Conservation (phyloP, 108 stramenopile species). For the Skeletonema tropicum region DNA sequence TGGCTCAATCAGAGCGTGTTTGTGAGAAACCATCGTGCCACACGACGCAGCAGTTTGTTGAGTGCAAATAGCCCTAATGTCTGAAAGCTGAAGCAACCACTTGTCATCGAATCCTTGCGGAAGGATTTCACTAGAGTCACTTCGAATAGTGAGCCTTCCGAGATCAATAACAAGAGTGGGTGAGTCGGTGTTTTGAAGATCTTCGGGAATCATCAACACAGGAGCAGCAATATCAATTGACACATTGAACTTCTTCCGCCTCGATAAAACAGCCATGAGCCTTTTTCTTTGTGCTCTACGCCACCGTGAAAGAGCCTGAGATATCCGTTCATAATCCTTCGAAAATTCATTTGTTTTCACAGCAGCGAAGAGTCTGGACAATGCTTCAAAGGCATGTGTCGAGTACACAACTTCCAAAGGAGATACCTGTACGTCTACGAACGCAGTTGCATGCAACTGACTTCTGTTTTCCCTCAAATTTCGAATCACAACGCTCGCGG, state of each 20-base stretch:
- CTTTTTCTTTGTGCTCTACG: slow-evolving; percentile 50
- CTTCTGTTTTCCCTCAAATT: slow-evolving; percentile 3
- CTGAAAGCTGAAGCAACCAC: slow-evolving; percentile 57
- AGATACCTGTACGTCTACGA: slow-evolving; percentile 37
- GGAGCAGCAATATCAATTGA: slow-evolving; percentile 69
- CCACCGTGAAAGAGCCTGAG: slow-evolving; percentile 51
- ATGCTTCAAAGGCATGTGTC: slow-evolving; percentile 60
- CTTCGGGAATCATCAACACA: slow-evolving; percentile 69
- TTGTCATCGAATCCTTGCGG: slow-evolving; percentile 49
- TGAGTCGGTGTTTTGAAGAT: slow-evolving; percentile 32
- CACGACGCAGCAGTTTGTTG: slow-evolving; percentile 7
- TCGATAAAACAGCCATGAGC: slow-evolving; percentile 58
- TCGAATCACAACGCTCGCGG: slow-evolving; percentile 16
- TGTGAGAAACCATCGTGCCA: background rate
- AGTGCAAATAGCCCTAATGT: slow-evolving; percentile 55
- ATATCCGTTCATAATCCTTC: slow-evolving; percentile 66
- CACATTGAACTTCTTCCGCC: slow-evolving; percentile 63
- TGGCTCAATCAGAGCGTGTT: slow-evolving; percentile 61
- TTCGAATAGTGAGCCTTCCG: slow-evolving; percentile 55
- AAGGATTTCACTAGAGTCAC: slow-evolving; percentile 16
- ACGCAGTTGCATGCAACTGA: slow-evolving; percentile 23
- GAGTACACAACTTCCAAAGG: slow-evolving; percentile 74
- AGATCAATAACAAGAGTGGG: slow-evolving; percentile 64
- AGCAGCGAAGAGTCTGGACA: slow-evolving; percentile 58
- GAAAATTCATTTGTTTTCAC: slow-evolving; percentile 65